A percentile compares a stretch with the other conserved stretches of the same genome.
phyloP scores from a whole-genome alignment of 2,329 filamentous ascomycete species.

The Penicillium vulpinum region DNA sequence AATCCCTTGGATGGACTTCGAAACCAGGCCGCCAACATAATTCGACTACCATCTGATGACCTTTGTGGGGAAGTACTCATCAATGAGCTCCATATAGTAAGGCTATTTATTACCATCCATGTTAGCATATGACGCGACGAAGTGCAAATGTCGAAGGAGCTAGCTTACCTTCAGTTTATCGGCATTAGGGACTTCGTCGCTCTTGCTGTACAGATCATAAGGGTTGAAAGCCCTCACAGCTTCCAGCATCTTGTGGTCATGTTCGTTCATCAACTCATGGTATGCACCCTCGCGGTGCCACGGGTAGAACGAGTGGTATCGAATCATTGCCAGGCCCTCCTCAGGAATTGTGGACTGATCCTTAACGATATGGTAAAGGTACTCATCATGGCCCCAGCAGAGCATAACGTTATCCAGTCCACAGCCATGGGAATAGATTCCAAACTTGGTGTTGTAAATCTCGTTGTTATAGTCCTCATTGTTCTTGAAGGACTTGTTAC shows the following conservation, averaged over 20 bases:
- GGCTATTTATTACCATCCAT: conserved; percentile 41
- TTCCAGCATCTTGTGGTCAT: conserved; percentile 75
- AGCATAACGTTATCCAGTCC: conserved; percentile 87
- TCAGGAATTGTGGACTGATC: conserved; percentile 75
- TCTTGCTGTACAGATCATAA: conserved; percentile 91
- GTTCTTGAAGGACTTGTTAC: conserved; percentile 66
- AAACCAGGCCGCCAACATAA: no score
- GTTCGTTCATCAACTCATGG: conserved; percentile 75
- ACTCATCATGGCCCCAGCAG: conserved; percentile 68
- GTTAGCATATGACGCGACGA: background rate
- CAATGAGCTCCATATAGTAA: conserved; percentile 72
- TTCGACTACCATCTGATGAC: conserved; percentile 64
- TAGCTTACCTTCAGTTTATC: conserved; percentile 65
- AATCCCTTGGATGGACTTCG: no score
- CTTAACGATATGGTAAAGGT: conserved; percentile 75
- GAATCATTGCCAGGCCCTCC: conserved; percentile 87
- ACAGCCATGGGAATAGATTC: conserved; percentile 77
- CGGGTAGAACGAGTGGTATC: conserved; percentile 92
- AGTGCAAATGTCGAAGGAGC: background rate
- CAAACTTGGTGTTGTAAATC: conserved; percentile 72
- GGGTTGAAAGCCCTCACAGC: conserved; percentile 86
- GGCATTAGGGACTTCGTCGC: conserved; percentile 72
- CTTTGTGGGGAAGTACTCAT: conserved; percentile 70
- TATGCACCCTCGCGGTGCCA: conserved; percentile 86
- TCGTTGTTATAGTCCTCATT: conserved; percentile 76